These are phyloP conservation scores for Aspergillus persii DNA, from an alignment of 2,329 filamentous ascomycete species.

Conservation along the genomic window DNA sequence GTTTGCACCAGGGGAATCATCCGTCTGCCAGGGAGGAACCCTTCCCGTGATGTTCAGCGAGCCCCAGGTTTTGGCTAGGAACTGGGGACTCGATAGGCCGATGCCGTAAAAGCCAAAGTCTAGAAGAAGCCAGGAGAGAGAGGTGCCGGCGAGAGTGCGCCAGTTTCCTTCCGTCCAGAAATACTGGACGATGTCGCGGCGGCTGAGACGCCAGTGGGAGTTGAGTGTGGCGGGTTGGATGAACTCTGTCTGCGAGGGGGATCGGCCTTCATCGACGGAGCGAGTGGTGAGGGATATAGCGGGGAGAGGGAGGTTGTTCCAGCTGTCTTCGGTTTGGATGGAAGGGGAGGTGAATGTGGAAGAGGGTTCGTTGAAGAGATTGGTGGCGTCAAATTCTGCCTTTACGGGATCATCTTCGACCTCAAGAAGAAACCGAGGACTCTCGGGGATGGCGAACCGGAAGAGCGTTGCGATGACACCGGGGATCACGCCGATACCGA, in stretches of 20 bases:
- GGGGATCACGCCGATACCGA: conserved; percentile 63
- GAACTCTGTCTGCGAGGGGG: conserved; percentile 22
- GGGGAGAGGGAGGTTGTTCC: conserved; percentile 20
- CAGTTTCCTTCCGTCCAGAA: conserved; percentile 46
- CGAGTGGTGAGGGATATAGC: conserved; percentile 26
- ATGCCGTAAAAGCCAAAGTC: conserved; percentile 61
- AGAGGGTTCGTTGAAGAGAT: conserved; percentile 50
- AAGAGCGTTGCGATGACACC: conserved; percentile 64
- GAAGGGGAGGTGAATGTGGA: conserved; percentile 17
- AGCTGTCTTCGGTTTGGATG: conserved; percentile 26
- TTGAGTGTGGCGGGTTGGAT: conserved; percentile 40
- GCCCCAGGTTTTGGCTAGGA: conserved; percentile 43
- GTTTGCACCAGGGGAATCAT: conserved; percentile 40
- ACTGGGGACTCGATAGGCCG: conserved; percentile 46
- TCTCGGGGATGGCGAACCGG: conserved; percentile 66
- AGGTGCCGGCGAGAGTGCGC: conserved; percentile 45
- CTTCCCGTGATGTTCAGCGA: conserved; percentile 26
- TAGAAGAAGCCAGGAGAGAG: conserved; percentile 54
- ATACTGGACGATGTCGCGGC: conserved; percentile 39
- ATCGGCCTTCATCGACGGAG: conserved; percentile 22
- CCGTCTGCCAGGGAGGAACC: conserved; percentile 37
- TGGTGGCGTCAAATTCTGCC: conserved; percentile 59
- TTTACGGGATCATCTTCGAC: conserved; percentile 61
- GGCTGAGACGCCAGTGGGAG: conserved; percentile 41
- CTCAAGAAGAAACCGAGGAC: conserved; percentile 63